Conservation (phyloP, 2,329 filamentous ascomycete species). For the Fusarium piperis region DNA sequence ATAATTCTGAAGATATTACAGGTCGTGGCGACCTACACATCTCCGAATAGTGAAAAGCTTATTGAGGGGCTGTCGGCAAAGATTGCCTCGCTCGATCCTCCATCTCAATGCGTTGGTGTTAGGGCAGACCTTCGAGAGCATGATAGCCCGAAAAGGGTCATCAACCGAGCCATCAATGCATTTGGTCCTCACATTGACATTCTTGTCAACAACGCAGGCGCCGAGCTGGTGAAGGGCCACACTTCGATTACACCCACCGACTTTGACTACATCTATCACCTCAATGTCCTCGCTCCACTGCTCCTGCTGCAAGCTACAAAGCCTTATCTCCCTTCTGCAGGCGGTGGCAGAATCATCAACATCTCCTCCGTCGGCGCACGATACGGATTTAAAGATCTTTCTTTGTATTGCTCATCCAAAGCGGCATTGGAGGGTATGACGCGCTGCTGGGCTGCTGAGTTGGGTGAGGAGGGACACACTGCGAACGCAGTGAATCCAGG, state of each 20-base stretch:
- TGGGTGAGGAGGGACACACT: constrained; percentile 59
- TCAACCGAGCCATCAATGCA: neutral
- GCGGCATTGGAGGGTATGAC: constrained; percentile 53
- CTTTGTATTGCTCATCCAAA: constrained; percentile 26
- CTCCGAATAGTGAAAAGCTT: constrained; percentile 6
- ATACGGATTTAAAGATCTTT: constrained; percentile 19
- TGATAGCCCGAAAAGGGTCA: neutral
- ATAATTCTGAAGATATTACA: neutral
- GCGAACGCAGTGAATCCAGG: constrained; percentile 70
- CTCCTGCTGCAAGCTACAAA: constrained; percentile 16
- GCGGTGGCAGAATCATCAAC: constrained; percentile 21
- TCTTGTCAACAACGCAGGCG: constrained; percentile 21
- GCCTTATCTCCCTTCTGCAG: neutral
- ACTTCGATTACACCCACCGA: constrained; percentile 3
- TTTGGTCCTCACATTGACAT: constrained; percentile 20
- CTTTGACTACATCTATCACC: constrained; percentile 26
- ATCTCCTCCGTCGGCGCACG: constrained; percentile 21
- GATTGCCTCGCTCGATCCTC: neutral
- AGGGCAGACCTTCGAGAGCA: constrained; percentile 14
- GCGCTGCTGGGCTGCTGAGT: constrained; percentile 65
- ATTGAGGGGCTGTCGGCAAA: constrained; percentile 8
- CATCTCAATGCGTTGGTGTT: constrained; percentile 14
- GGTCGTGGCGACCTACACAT: constrained; percentile 30
- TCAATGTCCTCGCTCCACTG: constrained; percentile 26
- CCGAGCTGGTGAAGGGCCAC: constrained; percentile 20